These are phyloP conservation scores for Parasitella parasitica DNA, from an alignment of 371 early-diverging fungal species.

Conservation along the genomic window DNA sequence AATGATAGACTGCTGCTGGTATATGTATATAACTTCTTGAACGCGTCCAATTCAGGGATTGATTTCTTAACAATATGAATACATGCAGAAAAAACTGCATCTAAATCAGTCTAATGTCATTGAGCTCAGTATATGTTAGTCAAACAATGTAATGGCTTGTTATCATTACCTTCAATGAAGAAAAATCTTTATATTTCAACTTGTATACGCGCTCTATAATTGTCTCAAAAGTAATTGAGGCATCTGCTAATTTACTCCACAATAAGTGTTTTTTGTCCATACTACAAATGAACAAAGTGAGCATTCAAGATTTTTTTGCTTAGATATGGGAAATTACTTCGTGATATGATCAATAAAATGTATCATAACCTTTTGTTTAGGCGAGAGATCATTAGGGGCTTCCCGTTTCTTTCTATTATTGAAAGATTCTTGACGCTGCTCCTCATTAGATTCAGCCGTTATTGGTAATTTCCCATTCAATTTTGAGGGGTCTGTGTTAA, in stretches of 20 bases:
- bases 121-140: background rate
- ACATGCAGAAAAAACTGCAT: background rate
- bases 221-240: conserved; percentile 1
- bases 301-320: too few species aligned
- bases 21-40: conserved; percentile 14
- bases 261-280: conserved; percentile 14
- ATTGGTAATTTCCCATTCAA: background rate
- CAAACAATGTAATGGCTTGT: too few species aligned
- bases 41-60: conserved; percentile 7
- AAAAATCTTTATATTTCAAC: conserved; percentile 18
- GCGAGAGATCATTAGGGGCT: background rate
- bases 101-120: background rate
- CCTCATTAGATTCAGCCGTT: background rate
- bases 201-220: conserved; percentile 22
- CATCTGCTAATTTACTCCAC: conserved; percentile 2
- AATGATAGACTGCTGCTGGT: conserved; percentile 5
- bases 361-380: conserved; percentile 8
- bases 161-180: conserved; percentile 16
- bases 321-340: too few species aligned
- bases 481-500: background rate
- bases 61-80: background rate
- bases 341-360: conserved; percentile 10
- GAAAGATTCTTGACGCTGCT: background rate
- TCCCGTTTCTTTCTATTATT: conserved; percentile 13
- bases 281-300: background rate